Conservation (phyloP, 331 rosid genomes). For the Quercus tomentella region DNA sequence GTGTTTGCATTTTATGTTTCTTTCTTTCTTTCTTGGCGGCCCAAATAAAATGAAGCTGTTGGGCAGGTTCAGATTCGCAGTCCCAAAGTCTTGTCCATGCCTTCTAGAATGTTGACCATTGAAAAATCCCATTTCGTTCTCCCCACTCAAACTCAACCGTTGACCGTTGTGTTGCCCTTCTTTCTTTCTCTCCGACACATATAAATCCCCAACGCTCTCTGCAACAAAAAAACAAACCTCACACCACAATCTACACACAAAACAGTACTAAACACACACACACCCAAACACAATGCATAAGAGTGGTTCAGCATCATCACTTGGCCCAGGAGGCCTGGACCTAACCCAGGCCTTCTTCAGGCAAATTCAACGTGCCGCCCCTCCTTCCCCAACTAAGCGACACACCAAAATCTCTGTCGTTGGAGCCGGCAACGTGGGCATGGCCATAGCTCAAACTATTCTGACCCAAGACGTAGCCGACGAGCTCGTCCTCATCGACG, state of each 20-base stretch:
- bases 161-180: background rate
- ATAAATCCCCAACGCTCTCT: background rate
- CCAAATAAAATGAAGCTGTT: too few species aligned
- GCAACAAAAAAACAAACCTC: background rate
- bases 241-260: background rate
- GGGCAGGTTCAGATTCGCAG: too few species aligned
- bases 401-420: slow-evolving; percentile 66
- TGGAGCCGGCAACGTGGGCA: slow-evolving; percentile 92
- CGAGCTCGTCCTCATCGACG: slow-evolving; percentile 77
- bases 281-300: slow-evolving; percentile 43
- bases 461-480: slow-evolving; percentile 77
- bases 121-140: background rate
- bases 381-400: slow-evolving; percentile 61
- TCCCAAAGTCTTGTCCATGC: background rate
- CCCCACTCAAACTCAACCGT: background rate
- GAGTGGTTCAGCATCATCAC: slow-evolving; percentile 42
- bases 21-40: too few species aligned
- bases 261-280: background rate
- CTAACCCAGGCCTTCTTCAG: slow-evolving; percentile 64
- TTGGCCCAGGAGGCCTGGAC: slow-evolving; percentile 82
- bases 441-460: slow-evolving; percentile 97
- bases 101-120: slow-evolving; percentile 1
- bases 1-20: too few species aligned
- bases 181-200: background rate
- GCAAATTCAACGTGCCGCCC: slow-evolving; percentile 41